phyloP scores from a whole-genome alignment of 805 yeast genomes.

The Nakazawaea peltata region DNA sequence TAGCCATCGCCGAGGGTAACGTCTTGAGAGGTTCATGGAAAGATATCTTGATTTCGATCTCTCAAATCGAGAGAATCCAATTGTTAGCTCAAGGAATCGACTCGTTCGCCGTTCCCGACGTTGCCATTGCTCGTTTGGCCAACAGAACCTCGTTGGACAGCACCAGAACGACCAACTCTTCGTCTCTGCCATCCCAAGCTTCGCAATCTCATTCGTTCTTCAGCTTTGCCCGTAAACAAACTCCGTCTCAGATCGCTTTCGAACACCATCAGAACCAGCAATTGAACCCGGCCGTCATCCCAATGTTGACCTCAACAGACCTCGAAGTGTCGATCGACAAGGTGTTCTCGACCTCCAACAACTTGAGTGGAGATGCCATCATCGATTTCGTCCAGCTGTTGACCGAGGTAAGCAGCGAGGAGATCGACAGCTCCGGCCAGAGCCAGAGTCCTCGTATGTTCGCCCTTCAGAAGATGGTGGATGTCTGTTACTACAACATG shows the following conservation, averaged over 20 bases:
- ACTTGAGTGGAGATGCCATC: slow-evolving; percentile 76
- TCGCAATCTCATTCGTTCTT: slow-evolving; percentile 33
- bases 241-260: slow-evolving; percentile 61
- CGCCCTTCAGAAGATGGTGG: slow-evolving; percentile 91
- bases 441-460: slow-evolving; percentile 83
- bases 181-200: slow-evolving; percentile 15
- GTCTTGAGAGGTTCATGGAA: slow-evolving; percentile 72
- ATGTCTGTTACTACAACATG: slow-evolving; percentile 97
- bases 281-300: slow-evolving; percentile 48
- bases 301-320: slow-evolving; percentile 54
- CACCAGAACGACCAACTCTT: slow-evolving; percentile 20
- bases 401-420: slow-evolving; percentile 82
- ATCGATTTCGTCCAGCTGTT: slow-evolving; percentile 81
- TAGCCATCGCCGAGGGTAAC: slow-evolving; percentile 78
- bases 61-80: slow-evolving; percentile 88
- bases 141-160: slow-evolving; percentile 49
- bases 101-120: slow-evolving; percentile 80
- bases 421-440: slow-evolving; percentile 80
- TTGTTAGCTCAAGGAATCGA: slow-evolving; percentile 82
- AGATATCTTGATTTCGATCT: slow-evolving; percentile 70
- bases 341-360: slow-evolving; percentile 76
- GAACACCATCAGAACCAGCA: slow-evolving; percentile 67
- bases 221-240: slow-evolving; percentile 34
- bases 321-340: slow-evolving; percentile 77
- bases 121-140: slow-evolving; percentile 64